These are phyloP conservation scores for Stemphylium beticola DNA, from an alignment of 2,329 filamentous ascomycete species.

Conservation along the genomic window DNA sequence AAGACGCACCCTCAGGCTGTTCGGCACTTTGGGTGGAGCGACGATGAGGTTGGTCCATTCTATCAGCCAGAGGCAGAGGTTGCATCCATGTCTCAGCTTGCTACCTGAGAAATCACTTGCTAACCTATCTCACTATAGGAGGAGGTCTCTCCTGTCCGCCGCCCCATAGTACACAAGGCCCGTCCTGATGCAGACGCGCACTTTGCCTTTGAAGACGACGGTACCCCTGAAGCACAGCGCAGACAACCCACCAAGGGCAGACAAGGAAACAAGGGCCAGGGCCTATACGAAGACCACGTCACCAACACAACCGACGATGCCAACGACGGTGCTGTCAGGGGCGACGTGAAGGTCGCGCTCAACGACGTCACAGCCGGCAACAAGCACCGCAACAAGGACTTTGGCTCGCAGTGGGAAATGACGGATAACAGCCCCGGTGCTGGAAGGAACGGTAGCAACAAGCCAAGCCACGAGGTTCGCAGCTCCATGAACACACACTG, in stretches of 20 bases:
- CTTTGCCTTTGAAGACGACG: constrained; percentile 83
- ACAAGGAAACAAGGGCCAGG: constrained; percentile 69
- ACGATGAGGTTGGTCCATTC: constrained; percentile 62
- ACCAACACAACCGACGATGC: constrained; percentile 55
- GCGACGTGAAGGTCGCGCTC: constrained; percentile 56
- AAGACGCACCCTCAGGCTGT: constrained; percentile 72
- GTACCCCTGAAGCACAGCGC: constrained; percentile 61
- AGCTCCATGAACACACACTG: constrained; percentile 59
- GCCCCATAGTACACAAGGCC: constrained; percentile 67
- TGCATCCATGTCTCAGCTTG: constrained; percentile 11
- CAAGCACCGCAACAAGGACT: constrained; percentile 75
- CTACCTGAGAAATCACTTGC: constrained; percentile 7
- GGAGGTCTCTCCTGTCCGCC: constrained; percentile 64
- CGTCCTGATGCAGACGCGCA: constrained; percentile 82
- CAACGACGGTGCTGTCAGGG: constrained; percentile 56
- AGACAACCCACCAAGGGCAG: constrained; percentile 51
- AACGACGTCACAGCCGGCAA: constrained; percentile 75
- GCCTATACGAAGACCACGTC: constrained; percentile 79
- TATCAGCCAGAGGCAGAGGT: constrained; percentile 24
- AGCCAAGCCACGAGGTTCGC: constrained; percentile 61
- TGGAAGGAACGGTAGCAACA: constrained; percentile 48
- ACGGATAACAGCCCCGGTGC: constrained; percentile 67
- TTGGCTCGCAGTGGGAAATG: constrained; percentile 79
- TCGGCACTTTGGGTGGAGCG: constrained; percentile 77
- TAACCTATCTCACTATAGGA: constrained; percentile 51